Percentiles rank a stretch among this genome's conserved stretches.
phyloP scores from a whole-genome alignment of 306 rosid species.

The Dryas alaskensis region DNA sequence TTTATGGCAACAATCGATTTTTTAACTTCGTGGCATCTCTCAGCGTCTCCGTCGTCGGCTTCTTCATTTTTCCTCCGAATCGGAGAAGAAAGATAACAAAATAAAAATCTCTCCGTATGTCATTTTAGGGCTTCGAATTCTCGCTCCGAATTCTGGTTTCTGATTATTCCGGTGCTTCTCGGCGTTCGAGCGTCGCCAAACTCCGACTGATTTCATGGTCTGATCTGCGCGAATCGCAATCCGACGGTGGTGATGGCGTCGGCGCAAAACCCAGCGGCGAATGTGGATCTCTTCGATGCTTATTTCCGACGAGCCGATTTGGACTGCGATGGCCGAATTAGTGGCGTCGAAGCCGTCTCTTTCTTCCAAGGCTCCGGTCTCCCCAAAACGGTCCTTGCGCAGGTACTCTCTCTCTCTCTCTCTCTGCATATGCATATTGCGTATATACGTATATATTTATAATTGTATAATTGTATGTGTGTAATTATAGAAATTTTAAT shows the following conservation, averaged over 20 bases:
- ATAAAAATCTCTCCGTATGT: not conserved
- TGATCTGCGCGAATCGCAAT: conserved; percentile 51
- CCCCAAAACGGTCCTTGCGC: conserved; percentile 79
- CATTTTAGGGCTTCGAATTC: conserved; percentile 28
- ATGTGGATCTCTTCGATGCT: conserved; percentile 95
- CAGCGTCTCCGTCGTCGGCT: conserved; percentile 2
- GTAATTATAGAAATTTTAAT: not conserved
- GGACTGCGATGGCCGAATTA: conserved; percentile 96
- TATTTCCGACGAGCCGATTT: conserved; percentile 93
- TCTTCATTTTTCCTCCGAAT: conserved; percentile 1
- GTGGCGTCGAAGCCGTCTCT: conserved; percentile 86
- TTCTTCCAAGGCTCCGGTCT: conserved; percentile 96
- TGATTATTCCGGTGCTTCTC: conserved; percentile 16
- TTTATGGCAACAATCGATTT: not conserved
- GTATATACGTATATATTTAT: not conserved
- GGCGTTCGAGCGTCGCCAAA: no score
- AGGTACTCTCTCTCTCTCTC: conserved; percentile 41
- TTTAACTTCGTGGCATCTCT: not conserved
- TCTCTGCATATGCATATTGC: not conserved
- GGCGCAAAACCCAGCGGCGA: conserved; percentile 57
- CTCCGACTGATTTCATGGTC: conserved; percentile 26
- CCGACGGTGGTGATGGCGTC: conserved; percentile 70
- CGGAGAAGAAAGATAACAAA: conserved; percentile 11
- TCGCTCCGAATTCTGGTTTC: conserved; percentile 9
- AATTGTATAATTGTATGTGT: not conserved